Evolutionary conservation across 2,329 filamentous ascomycete genomes (phyloP).

Genomic region (Trichothecium sympodiale): DNA sequence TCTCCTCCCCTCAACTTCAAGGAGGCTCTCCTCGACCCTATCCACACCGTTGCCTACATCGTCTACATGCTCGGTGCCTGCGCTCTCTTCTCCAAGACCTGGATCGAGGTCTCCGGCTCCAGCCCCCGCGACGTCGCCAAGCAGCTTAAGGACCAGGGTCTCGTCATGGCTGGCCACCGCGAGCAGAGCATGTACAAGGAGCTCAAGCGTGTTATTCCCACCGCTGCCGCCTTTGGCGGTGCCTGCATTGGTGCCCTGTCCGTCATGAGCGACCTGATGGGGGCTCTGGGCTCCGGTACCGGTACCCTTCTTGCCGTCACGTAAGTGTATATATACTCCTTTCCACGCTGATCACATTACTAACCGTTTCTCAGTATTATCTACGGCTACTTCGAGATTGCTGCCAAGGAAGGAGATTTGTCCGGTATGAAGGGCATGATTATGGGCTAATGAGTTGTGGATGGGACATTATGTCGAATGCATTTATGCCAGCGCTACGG

Average conservation of each 20-base stretch:
- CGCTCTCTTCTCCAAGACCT: conserved; percentile 98
- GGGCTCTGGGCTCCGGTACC: conserved; percentile 90
- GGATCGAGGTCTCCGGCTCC: conserved; percentile 98
- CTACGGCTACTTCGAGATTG: conserved; percentile 99
- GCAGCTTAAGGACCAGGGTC: conserved; percentile 98
- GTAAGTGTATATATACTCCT: conserved; percentile 45
- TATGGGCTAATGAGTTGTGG: conserved; percentile 42
- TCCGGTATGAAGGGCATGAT: conserved; percentile 67
- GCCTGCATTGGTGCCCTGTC: conserved; percentile 97
- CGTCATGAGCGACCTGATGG: conserved; percentile 88
- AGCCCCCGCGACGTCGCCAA: conserved; percentile 97
- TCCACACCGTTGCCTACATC: conserved; percentile 93
- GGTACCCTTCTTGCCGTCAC: conserved; percentile 97
- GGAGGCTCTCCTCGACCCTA: conserved; percentile 90
- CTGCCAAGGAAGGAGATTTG: conserved; percentile 95
- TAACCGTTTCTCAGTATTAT: conserved; percentile 64
- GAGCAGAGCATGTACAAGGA: conserved; percentile 99
- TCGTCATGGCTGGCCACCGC: conserved; percentile 98
- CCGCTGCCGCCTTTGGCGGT: conserved; percentile 94
- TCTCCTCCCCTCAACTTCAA: conserved; percentile 95
- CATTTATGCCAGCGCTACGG: no score
- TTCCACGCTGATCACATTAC: conserved; percentile 8
- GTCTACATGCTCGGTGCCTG: conserved; percentile 97
- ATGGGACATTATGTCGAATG: no score
- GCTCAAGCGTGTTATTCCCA: conserved; percentile 97